Evolutionary conservation across 306 rosid species (phyloP).

Genomic region (Begonia peltatifolia): DNA sequence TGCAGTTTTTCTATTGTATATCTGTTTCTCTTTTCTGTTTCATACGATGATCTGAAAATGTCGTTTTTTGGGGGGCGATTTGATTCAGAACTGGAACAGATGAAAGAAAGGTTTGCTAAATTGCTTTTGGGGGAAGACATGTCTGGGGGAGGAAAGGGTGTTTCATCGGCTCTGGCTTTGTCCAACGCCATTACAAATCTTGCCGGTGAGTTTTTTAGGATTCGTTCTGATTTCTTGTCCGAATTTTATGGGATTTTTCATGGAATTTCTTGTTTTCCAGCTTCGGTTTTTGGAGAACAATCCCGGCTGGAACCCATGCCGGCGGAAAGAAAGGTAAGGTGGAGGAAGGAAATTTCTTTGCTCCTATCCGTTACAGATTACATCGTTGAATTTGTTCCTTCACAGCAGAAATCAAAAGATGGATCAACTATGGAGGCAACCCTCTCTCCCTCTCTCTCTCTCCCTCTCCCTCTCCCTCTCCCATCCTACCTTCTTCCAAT

Average conservation of each 20-base stretch:
- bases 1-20: background rate
- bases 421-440: slow-evolving; percentile 81
- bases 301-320: slow-evolving; percentile 82
- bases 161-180: slow-evolving; percentile 90
- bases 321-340: slow-evolving; percentile 50
- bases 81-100: slow-evolving; percentile 73
- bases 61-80: slow-evolving; percentile 13
- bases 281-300: slow-evolving; percentile 90
- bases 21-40: background rate
- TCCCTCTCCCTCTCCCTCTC: background rate
- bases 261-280: slow-evolving; percentile 19
- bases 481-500: background rate
- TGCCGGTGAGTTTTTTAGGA: slow-evolving; percentile 38
- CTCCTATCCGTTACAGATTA: slow-evolving; percentile 78
- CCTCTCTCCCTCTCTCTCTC: background rate
- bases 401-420: slow-evolving; percentile 68
- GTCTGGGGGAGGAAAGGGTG: slow-evolving; percentile 99
- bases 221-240: background rate
- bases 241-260: background rate
- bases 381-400: slow-evolving; percentile 84
- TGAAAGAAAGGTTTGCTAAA: slow-evolving; percentile 89
- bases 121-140: slow-evolving; percentile 89
- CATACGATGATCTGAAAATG: background rate
- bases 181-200: slow-evolving; percentile 95
- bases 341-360: slow-evolving; percentile 83